Evolutionary conservation across 345 rosid species (phyloP), one percentile per base, ranked within the genome.

Genomic region (Xanthoceras sorbifolium): DNA sequence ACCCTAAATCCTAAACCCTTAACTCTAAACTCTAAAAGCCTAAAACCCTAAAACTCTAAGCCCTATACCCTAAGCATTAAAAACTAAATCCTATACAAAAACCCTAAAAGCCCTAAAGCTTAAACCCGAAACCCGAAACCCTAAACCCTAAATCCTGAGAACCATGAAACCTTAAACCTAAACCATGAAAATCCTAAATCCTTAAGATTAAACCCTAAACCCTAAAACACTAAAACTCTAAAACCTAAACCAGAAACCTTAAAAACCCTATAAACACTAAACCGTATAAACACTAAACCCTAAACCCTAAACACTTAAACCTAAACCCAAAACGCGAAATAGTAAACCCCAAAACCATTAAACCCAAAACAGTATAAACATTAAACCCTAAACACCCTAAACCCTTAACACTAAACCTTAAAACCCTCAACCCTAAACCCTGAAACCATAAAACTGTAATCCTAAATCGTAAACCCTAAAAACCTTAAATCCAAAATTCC

Each of bases 21-120:
- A 71, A 71, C 74, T 62, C 74, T 50, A 70, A 70, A 48, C 62
- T 62, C 62, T 22, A 48, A 70, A 48, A n/a, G n/a, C 74, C 74
- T 38, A 23, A 70, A 70, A 70, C 74, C 74, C 74, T 70, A 70
- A 70, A 70, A 8, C 74, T 62, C 34, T 34, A 34, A 22, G 48
- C 0, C 74, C 74, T 15, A 0, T 48, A 70, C 28, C 74, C 74
- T 28, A 9, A 70, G 48, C 28, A 1, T 62, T 28, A 9, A 70
- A 70, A 0, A 62, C 74, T 28, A 9, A 70, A 70, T 9, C 62
- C 62, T 14, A 34, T 2, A 3, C 74, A 62, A 15, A 23, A 71
- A 55, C 20, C 75, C 65, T 31, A 23, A 71, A 71, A 34, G 3
- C 28, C 64, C 64, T 20, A 17, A 57, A 71, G 5, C 75, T 64